Percentiles rank a stretch among this genome's conserved stretches.
Evolutionary conservation across 2,329 filamentous ascomycete species (phyloP).

Genomic region (Thermothelomyces thermophilus): DNA sequence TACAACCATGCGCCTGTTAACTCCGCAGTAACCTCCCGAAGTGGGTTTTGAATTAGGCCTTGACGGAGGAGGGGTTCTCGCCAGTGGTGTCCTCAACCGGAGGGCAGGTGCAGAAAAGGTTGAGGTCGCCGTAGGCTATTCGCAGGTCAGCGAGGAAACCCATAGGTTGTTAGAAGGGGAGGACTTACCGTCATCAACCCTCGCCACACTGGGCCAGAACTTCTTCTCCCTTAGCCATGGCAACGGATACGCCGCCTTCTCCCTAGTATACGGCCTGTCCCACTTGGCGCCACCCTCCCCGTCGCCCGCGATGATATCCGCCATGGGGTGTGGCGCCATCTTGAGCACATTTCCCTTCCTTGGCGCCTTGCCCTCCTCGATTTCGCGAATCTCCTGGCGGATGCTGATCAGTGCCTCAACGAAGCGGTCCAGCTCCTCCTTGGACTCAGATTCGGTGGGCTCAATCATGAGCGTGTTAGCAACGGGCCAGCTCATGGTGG

Average conservation of each 20-base stretch:
- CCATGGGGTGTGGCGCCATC: slow-evolving; percentile 79
- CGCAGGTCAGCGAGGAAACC: slow-evolving; percentile 15
- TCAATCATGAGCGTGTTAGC: slow-evolving; percentile 97
- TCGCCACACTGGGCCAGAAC: slow-evolving; percentile 86
- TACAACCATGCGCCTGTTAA: not conserved
- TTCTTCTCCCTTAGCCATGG: slow-evolving; percentile 86
- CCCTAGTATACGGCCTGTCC: slow-evolving; percentile 73
- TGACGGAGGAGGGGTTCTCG: slow-evolving; percentile 17
- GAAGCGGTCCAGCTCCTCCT: slow-evolving; percentile 89
- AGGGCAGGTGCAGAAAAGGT: slow-evolving; percentile 91
- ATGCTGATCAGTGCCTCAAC: slow-evolving; percentile 85
- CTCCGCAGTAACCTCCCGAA: not conserved
- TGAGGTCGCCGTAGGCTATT: slow-evolving; percentile 78
- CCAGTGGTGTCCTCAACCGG: slow-evolving; percentile 62
- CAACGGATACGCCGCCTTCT: slow-evolving; percentile 82
- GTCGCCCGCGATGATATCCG: slow-evolving; percentile 64
- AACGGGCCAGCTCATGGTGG: slow-evolving; percentile 95
- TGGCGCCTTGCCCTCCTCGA: slow-evolving; percentile 74
- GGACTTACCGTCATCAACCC: slow-evolving; percentile 79
- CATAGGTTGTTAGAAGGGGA: not conserved
- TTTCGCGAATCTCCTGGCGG: slow-evolving; percentile 71
- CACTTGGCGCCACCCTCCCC: slow-evolving; percentile 52
- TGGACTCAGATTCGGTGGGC: slow-evolving; percentile 88
- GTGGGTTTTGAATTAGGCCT: not conserved
- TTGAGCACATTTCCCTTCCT: slow-evolving; percentile 77